Base-by-base conservation (phyloP, 2,329 filamentous ascomycete genomes). In the Leptographium wingfieldii region DNA sequence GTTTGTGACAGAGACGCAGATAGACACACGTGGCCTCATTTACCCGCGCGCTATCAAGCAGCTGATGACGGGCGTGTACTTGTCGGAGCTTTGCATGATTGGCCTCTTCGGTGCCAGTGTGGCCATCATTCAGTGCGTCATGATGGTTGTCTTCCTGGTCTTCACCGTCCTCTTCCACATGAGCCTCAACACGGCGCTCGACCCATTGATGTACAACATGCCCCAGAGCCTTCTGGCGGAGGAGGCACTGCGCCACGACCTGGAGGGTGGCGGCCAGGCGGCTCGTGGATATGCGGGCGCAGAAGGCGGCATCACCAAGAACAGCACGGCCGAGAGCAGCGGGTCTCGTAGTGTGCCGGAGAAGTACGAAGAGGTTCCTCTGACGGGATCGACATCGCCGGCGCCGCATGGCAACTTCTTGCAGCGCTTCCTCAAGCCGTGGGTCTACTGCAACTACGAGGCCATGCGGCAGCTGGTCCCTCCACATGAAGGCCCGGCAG, bases 21-120 rank as follows among this genome's bases (percentile, higher is more conserved):
- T 96, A 64, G 92, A 97, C 69, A 96, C 91, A 40, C 90, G 90
- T 67, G 94, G 94, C 56, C 83, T 92, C n/a, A 85, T 91, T 68
- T 97, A 96, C 70, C 87, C 90, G 1, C 87, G 90, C 35, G 92
- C 90, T 11, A 79, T 97, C 54, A 90, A 96, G 76, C 92, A 97
- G 65, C 81, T 94, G 40, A 83, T 92, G 52, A 83, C 85, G 1
- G 90, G 92, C 58, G 78, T 94, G 58, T 96, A 96, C 72, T 76
- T 96, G 11, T 82, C 86, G 1, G 86, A 92, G 67, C 73, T 92
- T 58, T 92, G 88, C 71, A 77, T 96, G 67, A 83, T 95, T 64
- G 90, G 90, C 57, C 80, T 96, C 46, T 94, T 95, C 68, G 83
- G 81, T 56, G 83, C 92, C 59, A 81, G 81, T 73, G 74, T 76